phyloP scores from a whole-genome alignment of 768 basidiomycete species.

The Rhizopogon vulgaris region DNA sequence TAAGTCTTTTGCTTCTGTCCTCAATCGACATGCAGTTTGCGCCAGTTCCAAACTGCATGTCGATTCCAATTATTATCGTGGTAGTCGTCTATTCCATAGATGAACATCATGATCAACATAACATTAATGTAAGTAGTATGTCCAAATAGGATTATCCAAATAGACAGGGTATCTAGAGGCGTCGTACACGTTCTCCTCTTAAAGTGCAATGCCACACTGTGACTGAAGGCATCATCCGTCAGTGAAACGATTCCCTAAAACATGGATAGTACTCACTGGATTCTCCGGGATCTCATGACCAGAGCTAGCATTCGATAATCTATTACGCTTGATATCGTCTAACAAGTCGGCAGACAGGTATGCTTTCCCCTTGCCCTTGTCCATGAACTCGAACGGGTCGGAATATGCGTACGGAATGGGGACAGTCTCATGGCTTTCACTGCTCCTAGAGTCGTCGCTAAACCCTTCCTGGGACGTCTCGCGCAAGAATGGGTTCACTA shows the following conservation, averaged over 20 bases:
- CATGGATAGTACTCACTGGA: not conserved
- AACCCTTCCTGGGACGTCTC: not conserved
- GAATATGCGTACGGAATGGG: not conserved
- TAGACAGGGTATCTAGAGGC: not conserved
- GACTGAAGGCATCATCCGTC: not conserved
- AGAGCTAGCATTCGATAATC: constrained; percentile 6
- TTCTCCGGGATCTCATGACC: not conserved
- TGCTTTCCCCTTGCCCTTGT: not conserved
- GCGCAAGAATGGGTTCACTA: not conserved
- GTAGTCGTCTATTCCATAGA: not conserved
- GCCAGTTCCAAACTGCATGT: too few relatives aligned
- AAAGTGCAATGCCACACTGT: constrained; percentile 6
- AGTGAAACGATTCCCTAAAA: not conserved
- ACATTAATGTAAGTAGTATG: too few relatives aligned
- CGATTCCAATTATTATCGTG: not conserved
- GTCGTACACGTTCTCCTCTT: not conserved
- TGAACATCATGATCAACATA: too few relatives aligned
- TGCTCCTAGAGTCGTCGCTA: not conserved
- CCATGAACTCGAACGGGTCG: not conserved
- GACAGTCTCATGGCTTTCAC: not conserved
- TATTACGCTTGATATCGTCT: not conserved
- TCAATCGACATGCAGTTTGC: too few relatives aligned
- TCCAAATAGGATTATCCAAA: not conserved
- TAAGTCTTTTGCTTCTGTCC: too few relatives aligned
- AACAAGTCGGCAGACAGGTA: not conserved